These are phyloP conservation scores for Gossypium gossypioides DNA, from an alignment of 441 rosid genomes.

Conservation along the genomic window DNA sequence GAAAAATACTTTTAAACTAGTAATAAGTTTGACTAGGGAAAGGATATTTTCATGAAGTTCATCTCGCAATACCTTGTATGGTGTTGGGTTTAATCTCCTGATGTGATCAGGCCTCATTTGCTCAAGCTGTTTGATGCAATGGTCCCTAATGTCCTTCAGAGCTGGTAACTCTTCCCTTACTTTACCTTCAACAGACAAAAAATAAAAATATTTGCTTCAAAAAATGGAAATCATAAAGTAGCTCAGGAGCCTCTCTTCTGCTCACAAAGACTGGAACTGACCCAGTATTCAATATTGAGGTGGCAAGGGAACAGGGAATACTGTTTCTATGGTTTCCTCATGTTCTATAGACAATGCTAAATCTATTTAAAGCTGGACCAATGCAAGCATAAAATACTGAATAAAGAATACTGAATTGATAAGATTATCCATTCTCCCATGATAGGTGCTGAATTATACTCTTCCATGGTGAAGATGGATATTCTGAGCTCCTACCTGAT, in stretches of 20 bases:
- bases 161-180: constrained; percentile 54
- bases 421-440: background rate
- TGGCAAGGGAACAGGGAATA: background rate
- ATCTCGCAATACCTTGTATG: constrained; percentile 54
- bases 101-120: constrained; percentile 94
- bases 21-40: background rate
- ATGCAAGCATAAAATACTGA: background rate
- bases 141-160: constrained; percentile 54
- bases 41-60: background rate
- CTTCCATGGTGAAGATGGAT: background rate
- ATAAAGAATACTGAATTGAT: background rate
- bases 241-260: background rate
- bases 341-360: background rate
- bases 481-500: constrained; percentile 44
- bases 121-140: constrained; percentile 72
- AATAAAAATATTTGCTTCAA: background rate
- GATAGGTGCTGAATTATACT: background rate
- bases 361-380: background rate
- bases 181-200: constrained; percentile 30
- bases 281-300: no score
- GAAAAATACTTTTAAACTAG: background rate
- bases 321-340: background rate
- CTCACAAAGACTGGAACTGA: background rate
- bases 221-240: background rate
- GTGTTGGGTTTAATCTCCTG: constrained; percentile 94